phyloP scores from a whole-genome alignment of 2,329 filamentous ascomycete genomes.

The Fusarium mundagurra region DNA sequence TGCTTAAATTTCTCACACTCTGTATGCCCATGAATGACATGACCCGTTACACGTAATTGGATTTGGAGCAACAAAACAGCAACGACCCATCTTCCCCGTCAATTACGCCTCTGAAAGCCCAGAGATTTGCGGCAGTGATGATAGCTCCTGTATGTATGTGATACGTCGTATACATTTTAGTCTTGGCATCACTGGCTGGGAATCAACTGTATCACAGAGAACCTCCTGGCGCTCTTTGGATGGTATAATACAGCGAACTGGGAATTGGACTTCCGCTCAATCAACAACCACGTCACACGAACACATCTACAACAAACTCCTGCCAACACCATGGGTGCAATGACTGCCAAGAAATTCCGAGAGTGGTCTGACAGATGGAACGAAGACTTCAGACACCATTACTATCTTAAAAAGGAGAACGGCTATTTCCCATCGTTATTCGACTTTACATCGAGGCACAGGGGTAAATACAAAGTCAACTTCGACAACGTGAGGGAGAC shows the following conservation, averaged over 20 bases:
- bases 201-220: neutral
- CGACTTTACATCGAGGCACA: neutral
- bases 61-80: fast-evolving
- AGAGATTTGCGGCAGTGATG: neutral
- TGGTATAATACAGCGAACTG: neutral
- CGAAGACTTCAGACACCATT: neutral
- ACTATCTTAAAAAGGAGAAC: fast-evolving
- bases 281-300: fast-evolving
- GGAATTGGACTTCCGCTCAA: fast-evolving
- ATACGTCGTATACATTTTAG: neutral
- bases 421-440: neutral
- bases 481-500: neutral
- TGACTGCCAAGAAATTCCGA: neutral
- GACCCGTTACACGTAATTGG: fast-evolving
- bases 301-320: fast-evolving
- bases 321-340: neutral
- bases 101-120: fast-evolving
- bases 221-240: fast-evolving
- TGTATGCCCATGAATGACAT: neutral
- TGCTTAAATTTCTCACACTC: neutral
- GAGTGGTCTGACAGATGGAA: neutral
- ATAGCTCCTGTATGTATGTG: neutral
- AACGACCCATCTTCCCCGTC: fast-evolving
- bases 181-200: fast-evolving
- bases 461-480: neutral